These are phyloP conservation scores for Candida sithepensis DNA, from an alignment of 805 yeast species.

Conservation along the genomic window DNA sequence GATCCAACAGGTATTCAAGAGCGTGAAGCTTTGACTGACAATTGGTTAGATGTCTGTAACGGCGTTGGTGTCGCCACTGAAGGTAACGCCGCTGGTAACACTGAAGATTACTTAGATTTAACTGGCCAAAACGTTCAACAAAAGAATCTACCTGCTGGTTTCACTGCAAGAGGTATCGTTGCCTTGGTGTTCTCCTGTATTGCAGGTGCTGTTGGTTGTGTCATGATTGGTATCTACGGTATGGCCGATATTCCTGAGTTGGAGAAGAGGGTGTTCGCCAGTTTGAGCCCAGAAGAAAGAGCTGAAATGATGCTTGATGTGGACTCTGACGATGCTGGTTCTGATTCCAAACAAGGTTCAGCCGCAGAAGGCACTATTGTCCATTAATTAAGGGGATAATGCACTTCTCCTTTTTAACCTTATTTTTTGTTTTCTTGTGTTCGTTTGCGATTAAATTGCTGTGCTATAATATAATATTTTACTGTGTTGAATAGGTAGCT, in stretches of 20 bases:
- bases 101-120: slow-evolving; percentile 59
- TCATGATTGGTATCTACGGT: slow-evolving; percentile 78
- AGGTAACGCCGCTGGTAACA: slow-evolving; percentile 92
- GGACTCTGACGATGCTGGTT: slow-evolving; percentile 13
- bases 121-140: slow-evolving; percentile 72
- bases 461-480: too few relatives aligned
- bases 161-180: slow-evolving; percentile 92
- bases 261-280: slow-evolving; percentile 58
- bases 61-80: slow-evolving; percentile 45
- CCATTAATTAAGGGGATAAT: neutral
- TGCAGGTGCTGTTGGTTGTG: slow-evolving; percentile 80
- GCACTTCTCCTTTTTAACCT: neutral
- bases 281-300: slow-evolving; percentile 46
- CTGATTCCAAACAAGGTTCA: slow-evolving; percentile 10
- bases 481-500: too few relatives aligned
- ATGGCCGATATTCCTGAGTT: slow-evolving; percentile 72
- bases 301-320: slow-evolving; percentile 32
- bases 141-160: slow-evolving; percentile 72
- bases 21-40: slow-evolving; percentile 58
- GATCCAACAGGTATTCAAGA: slow-evolving; percentile 71
- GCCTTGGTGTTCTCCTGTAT: slow-evolving; percentile 89
- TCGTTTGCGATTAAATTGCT: neutral
- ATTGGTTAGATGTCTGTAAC: slow-evolving; percentile 58
- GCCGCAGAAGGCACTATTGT: slow-evolving; percentile 8
- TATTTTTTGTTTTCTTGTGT: neutral